Conservation (phyloP, 139 green algal species). For the Trebouxia sp. region DNA sequence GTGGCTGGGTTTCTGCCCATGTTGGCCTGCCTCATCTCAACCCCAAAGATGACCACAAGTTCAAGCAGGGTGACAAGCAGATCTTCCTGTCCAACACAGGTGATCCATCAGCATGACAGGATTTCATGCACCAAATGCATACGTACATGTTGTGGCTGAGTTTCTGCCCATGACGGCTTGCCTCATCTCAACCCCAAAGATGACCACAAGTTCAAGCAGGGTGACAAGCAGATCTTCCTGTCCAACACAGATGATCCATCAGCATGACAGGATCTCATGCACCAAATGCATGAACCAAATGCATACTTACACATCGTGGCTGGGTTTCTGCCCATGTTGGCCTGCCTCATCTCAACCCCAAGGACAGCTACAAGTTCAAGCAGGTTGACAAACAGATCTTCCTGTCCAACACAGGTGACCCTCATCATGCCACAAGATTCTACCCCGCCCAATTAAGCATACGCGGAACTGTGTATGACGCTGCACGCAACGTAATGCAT, state of each 20-base stretch:
- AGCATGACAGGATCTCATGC: neutral
- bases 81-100: constrained; percentile 41
- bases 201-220: neutral
- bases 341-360: constrained; percentile 36
- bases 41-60: constrained; percentile 21
- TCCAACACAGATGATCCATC: constrained; percentile 31
- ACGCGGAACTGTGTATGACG: no score
- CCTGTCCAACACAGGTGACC: constrained; percentile 36
- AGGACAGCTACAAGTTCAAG: constrained; percentile 13
- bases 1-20: neutral
- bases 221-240: constrained; percentile 44
- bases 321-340: neutral
- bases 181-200: constrained; percentile 40
- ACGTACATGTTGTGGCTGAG: neutral
- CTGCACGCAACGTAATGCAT: no score
- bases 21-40: constrained; percentile 33
- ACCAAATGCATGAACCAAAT: no score
- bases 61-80: constrained; percentile 36
- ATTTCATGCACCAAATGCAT: neutral
- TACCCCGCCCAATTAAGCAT: no score
- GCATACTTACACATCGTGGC: neutral
- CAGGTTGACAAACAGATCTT: constrained; percentile 41
- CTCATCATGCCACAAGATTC: no score
- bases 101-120: constrained; percentile 8
- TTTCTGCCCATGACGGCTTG: neutral